phyloP scores from a whole-genome alignment of 2,329 filamentous ascomycete genomes.

The Phoma herbarum region DNA sequence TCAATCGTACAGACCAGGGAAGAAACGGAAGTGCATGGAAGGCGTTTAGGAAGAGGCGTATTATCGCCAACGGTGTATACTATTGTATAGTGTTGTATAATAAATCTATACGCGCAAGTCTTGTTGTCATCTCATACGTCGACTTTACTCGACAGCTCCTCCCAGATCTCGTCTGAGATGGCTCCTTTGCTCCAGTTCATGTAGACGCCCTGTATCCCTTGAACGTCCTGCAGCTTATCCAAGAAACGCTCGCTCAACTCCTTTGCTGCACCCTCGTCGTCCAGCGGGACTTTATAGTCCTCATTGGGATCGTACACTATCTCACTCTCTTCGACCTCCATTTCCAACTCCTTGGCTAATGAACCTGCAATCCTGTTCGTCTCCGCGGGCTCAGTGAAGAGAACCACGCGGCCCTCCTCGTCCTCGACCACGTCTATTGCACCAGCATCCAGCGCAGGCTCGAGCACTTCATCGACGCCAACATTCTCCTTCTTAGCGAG shows the following conservation, averaged over 20 bases:
- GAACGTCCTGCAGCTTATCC: conserved; percentile 70
- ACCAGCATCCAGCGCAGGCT: conserved; percentile 85
- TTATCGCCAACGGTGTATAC: conserved; percentile 22
- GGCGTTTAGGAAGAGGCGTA: conserved; percentile 29
- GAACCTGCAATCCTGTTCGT: conserved; percentile 71
- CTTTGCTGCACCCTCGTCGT: conserved; percentile 64
- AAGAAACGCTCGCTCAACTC: conserved; percentile 67
- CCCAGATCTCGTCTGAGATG: conserved; percentile 51
- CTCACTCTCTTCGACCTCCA: conserved; percentile 77
- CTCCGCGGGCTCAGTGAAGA: conserved; percentile 73
- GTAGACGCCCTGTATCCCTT: conserved; percentile 83
- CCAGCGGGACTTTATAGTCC: conserved; percentile 74
- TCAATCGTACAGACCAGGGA: neutral
- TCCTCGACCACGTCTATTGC: conserved; percentile 76
- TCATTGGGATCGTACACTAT: conserved; percentile 87
- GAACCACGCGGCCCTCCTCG: conserved; percentile 72
- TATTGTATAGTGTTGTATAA: conserved; percentile 41
- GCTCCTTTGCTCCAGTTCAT: conserved; percentile 66
- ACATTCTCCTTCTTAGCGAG: conserved; percentile 68
- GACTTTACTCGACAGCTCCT: conserved; percentile 50
- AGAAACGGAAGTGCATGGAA: conserved; percentile 22
- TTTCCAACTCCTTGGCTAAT: conserved; percentile 68
- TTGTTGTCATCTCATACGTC: conserved; percentile 36
- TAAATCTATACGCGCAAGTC: conserved; percentile 33
- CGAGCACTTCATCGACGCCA: conserved; percentile 75